Evolutionary conservation across 129 eudicot species (phyloP).

Genomic region (Centaurea solstitialis): DNA sequence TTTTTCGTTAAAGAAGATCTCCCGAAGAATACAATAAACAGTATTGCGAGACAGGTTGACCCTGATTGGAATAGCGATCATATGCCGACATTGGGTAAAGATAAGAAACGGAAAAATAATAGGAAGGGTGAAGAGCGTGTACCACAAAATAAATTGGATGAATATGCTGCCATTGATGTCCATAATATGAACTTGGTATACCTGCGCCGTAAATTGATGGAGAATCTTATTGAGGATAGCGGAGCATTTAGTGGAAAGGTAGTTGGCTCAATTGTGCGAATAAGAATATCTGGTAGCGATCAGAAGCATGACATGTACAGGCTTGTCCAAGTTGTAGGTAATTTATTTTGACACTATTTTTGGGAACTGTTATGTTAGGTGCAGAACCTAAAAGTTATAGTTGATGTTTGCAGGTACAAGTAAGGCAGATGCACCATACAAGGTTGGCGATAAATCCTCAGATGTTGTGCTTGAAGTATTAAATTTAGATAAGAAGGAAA

Average conservation of each 20-base stretch:
- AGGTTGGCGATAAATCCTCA: constrained; percentile 50
- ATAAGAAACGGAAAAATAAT: constrained; percentile 55
- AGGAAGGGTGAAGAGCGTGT: constrained; percentile 56
- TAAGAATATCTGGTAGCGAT: constrained; percentile 65
- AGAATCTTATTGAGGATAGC: constrained; percentile 51
- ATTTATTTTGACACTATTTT: neutral
- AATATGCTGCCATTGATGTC: constrained; percentile 89
- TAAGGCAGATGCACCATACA: constrained; percentile 61
- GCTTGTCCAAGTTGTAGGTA: constrained; percentile 92
- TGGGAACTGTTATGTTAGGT: neutral
- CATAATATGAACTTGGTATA: constrained; percentile 80
- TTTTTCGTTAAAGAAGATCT: constrained; percentile 60
- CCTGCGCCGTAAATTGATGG: constrained; percentile 68
- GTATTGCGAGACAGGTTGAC: constrained; percentile 33
- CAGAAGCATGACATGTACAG: constrained; percentile 75
- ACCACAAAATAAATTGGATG: constrained; percentile 56
- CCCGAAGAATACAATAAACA: constrained; percentile 43
- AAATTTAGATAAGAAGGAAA: constrained; percentile 81
- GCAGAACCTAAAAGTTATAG: constrained; percentile 1
- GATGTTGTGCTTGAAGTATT: constrained; percentile 73
- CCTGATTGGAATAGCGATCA: constrained; percentile 41
- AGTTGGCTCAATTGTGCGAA: constrained; percentile 81
- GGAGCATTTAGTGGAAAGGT: constrained; percentile 63
- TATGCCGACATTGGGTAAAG: constrained; percentile 28
- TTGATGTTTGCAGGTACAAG: constrained; percentile 56